A percentile compares a stretch with the other conserved stretches of the same genome.
Evolutionary conservation across 2,329 filamentous ascomycete species (phyloP).

Genomic region (Acrodontium crateriforme): DNA sequence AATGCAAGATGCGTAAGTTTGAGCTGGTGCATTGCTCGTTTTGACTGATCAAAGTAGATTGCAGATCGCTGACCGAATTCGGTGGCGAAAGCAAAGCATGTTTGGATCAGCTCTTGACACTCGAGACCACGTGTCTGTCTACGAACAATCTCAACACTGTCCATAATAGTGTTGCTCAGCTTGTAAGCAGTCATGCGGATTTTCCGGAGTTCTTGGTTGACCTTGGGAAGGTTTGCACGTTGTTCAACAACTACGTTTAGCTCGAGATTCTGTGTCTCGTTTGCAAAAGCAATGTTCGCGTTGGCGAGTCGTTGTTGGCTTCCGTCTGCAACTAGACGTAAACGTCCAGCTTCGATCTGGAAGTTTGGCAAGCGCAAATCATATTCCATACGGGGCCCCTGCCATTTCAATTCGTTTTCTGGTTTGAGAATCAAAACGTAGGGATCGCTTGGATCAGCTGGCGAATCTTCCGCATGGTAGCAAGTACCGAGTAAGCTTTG

Average conservation of each 20-base stretch:
- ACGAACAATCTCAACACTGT: conserved; percentile 87
- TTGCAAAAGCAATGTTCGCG: conserved; percentile 66
- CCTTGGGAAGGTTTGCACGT: conserved; percentile 81
- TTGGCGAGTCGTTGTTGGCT: conserved; percentile 64
- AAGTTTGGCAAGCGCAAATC: conserved; percentile 63
- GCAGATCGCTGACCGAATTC: conserved; percentile 94
- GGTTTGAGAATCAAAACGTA: conserved; percentile 79
- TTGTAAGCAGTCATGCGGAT: conserved; percentile 95
- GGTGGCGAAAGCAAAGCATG: conserved; percentile 96
- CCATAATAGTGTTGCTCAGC: conserved; percentile 95
- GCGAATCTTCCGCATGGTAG: conserved; percentile 52
- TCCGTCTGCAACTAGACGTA: conserved; percentile 79
- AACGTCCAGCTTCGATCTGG: conserved; percentile 73
- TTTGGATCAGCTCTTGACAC: conserved; percentile 92
- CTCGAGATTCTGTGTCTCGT: conserved; percentile 69
- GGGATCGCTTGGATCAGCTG: conserved; percentile 63
- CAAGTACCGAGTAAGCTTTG: conserved; percentile 72
- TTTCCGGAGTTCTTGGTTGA: conserved; percentile 80
- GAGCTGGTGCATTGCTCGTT: conserved; percentile 91
- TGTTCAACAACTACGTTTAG: conserved; percentile 85
- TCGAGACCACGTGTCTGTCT: conserved; percentile 67
- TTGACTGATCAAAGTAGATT: conserved; percentile 88
- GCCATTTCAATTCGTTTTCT: conserved; percentile 67
- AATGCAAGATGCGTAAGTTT: conserved; percentile 86
- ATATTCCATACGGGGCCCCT: conserved; percentile 56